phyloP scores from a whole-genome alignment of 345 rosid genomes.

The Eucalyptus coolabah region DNA sequence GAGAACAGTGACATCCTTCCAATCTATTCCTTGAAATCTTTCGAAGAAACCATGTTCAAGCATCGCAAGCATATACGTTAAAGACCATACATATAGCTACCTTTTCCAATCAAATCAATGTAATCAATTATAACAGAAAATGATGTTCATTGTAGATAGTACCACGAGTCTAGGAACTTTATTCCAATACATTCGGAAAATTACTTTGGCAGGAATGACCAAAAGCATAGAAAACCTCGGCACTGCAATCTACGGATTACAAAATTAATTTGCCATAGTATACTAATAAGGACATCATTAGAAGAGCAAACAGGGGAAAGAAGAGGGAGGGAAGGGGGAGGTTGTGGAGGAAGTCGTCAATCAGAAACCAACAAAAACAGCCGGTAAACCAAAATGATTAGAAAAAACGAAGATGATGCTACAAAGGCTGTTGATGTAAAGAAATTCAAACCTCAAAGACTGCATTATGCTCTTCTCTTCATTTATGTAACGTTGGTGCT shows the following conservation, averaged over 20 bases:
- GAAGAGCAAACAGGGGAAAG: not conserved
- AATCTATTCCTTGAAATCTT: not conserved
- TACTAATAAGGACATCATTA: not conserved
- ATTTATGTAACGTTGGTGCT: conserved; percentile 44
- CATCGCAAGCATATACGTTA: not conserved
- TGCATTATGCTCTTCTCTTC: conserved; percentile 94
- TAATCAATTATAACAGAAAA: not conserved
- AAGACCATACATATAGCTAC: not conserved
- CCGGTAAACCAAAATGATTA: not conserved
- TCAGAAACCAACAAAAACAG: not conserved
- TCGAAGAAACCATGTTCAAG: not conserved
- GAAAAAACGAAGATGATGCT: not conserved
- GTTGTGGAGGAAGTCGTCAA: not conserved
- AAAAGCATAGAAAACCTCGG: not conserved
- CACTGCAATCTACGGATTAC: not conserved
- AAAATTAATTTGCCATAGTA: not conserved
- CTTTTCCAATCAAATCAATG: not conserved
- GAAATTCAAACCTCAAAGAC: conserved; percentile 68
- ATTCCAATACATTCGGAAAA: not conserved
- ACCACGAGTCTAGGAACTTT: not conserved
- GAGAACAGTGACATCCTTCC: not conserved
- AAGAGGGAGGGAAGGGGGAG: not conserved
- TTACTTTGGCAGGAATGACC: not conserved
- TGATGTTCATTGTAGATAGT: not conserved
- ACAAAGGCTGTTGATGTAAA: not conserved